A percentile compares a stretch with the other conserved stretches of the same genome.
Evolutionary conservation across 129 eudicot species (phyloP).

Genomic region (Sambucus nigra): DNA sequence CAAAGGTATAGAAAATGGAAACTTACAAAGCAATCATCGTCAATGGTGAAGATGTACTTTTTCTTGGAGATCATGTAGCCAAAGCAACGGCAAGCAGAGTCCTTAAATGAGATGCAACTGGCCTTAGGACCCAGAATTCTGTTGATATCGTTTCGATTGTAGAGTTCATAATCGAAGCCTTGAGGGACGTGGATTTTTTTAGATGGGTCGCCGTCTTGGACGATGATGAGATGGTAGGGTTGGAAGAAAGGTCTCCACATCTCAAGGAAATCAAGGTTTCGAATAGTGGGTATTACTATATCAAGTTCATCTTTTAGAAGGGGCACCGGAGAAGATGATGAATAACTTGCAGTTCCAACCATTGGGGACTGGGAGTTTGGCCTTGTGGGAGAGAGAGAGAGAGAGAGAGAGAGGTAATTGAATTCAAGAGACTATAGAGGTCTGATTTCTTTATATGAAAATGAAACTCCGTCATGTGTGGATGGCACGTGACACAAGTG

Average conservation of each 20-base stretch:
- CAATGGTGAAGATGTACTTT: slow-evolving; percentile 57
- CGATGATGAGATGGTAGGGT: slow-evolving; percentile 50
- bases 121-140: slow-evolving; percentile 51
- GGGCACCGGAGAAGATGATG: slow-evolving; percentile 24
- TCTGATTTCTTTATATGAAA: neutral
- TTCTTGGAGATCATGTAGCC: slow-evolving; percentile 47
- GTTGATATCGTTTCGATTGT: slow-evolving; percentile 50
- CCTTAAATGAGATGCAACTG: slow-evolving; percentile 48
- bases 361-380: too few relatives aligned
- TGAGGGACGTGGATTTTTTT: slow-evolving; percentile 41
- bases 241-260: slow-evolving; percentile 56
- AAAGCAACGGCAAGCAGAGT: slow-evolving; percentile 54
- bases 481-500: too few relatives aligned
- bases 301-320: slow-evolving; percentile 48
- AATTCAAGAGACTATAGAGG: neutral
- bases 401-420: neutral
- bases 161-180: slow-evolving; percentile 51
- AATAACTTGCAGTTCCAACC: too few relatives aligned
- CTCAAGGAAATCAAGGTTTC: slow-evolving; percentile 58
- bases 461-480: too few relatives aligned
- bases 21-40: slow-evolving; percentile 63
- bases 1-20: neutral
- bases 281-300: slow-evolving; percentile 45
- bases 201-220: slow-evolving; percentile 54
- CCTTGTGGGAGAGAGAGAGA: slow-evolving; percentile 3